phyloP scores from a whole-genome alignment of 768 basidiomycete species.

The Suillus discolor region DNA sequence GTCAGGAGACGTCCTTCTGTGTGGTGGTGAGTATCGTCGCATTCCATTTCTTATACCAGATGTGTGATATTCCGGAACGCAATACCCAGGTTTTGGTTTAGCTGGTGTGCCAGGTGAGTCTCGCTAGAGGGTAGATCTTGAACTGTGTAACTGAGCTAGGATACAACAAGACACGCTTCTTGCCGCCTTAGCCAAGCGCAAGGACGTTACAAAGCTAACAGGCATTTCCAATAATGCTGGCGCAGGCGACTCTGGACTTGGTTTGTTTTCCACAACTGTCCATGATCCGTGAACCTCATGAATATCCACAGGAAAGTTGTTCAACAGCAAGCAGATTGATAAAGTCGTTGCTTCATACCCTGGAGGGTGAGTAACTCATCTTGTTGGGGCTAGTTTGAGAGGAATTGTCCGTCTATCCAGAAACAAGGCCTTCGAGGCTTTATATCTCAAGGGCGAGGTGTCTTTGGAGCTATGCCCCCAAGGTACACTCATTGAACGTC shows the following conservation, averaged over 20 bases:
- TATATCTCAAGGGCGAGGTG: slow-evolving; percentile 81
- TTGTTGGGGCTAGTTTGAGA: not conserved
- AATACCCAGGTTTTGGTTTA: slow-evolving; percentile 74
- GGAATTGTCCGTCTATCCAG: slow-evolving; percentile 39
- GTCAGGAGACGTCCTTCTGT: slow-evolving; percentile 76
- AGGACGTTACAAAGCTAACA: slow-evolving; percentile 73
- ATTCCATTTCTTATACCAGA: slow-evolving; percentile 6
- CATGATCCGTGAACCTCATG: not conserved
- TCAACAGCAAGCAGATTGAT: slow-evolving; percentile 73
- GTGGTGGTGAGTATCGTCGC: slow-evolving; percentile 64
- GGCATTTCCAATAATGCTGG: slow-evolving; percentile 92
- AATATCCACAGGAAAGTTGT: slow-evolving; percentile 58
- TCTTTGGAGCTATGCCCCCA: slow-evolving; percentile 90
- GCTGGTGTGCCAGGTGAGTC: slow-evolving; percentile 82
- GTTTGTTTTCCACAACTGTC: slow-evolving; percentile 34
- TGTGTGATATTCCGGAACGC: not conserved
- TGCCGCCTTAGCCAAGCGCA: slow-evolving; percentile 70
- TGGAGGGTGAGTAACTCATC: slow-evolving; percentile 58
- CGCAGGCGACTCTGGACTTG: slow-evolving; percentile 66
- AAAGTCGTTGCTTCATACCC: slow-evolving; percentile 92
- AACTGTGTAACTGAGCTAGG: not conserved
- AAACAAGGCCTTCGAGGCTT: slow-evolving; percentile 83
- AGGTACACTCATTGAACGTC: slow-evolving; percentile 85
- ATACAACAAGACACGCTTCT: slow-evolving; percentile 74
- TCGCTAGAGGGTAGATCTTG: not conserved